A percentile compares a stretch with the other conserved stretches of the same genome.
phyloP scores from a whole-genome alignment of 345 rosid genomes.

The Syzygium aqueum region DNA sequence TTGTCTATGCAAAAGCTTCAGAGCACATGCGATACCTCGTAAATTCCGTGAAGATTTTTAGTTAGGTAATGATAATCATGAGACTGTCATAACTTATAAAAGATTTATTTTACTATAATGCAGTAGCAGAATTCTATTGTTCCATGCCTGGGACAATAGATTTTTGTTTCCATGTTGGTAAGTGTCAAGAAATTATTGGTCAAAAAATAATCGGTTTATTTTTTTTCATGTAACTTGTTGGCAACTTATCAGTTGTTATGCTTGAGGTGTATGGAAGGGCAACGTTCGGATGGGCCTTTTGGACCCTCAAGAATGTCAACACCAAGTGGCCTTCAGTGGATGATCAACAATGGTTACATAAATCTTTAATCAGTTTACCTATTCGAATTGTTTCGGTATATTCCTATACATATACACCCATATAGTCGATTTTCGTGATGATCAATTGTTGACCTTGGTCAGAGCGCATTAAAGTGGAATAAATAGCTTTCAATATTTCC shows the following conservation, averaged over 20 bases:
- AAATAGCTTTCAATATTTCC: neutral
- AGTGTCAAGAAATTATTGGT: neutral
- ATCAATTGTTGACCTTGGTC: neutral
- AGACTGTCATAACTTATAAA: too few species aligned
- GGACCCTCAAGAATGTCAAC: slow-evolving; percentile 40
- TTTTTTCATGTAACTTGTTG: neutral
- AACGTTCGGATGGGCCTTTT: slow-evolving; percentile 57
- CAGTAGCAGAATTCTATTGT: neutral
- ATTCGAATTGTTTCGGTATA: neutral
- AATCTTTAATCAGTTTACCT: slow-evolving; percentile 9
- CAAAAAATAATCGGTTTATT: too few species aligned
- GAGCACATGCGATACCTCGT: neutral
- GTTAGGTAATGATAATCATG: too few species aligned
- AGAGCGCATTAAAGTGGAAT: neutral
- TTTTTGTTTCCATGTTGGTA: too few species aligned
- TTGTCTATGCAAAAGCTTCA: neutral
- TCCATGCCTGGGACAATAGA: neutral
- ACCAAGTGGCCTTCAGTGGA: slow-evolving; percentile 40
- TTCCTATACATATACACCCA: neutral
- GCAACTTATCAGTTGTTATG: neutral
- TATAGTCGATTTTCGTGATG: neutral
- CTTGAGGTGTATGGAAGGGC: slow-evolving; percentile 38
- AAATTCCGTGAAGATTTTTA: neutral
- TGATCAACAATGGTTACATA: slow-evolving; percentile 47
- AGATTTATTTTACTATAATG: neutral